Conservation (phyloP, 257 asterid genomes). For the Parsonsia alboflavescens region DNA sequence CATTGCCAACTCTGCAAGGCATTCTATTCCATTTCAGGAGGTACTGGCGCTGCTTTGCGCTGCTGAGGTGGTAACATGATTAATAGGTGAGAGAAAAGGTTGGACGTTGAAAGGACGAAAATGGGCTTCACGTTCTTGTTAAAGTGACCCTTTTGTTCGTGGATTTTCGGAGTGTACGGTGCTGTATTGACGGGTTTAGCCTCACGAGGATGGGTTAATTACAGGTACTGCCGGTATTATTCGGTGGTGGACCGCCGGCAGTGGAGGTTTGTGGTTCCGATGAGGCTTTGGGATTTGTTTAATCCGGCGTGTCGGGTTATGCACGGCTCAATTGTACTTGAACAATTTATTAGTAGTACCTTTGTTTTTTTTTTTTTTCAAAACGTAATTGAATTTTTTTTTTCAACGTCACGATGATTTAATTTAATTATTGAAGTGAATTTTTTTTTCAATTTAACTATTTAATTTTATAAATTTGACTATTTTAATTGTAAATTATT, state of each 20-base stretch:
- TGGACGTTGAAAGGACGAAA: slow-evolving; percentile 29
- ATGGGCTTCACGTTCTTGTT: slow-evolving; percentile 8
- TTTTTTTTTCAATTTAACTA: too few species aligned
- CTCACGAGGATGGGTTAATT: slow-evolving; percentile 2
- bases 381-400: too few species aligned
- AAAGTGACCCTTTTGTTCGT: slow-evolving; percentile 10
- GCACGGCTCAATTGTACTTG: neutral
- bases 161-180: neutral
- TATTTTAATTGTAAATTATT: too few species aligned
- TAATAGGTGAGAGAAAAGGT: slow-evolving; percentile 10
- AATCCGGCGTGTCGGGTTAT: slow-evolving; percentile 22
- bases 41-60: neutral
- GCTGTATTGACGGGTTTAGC: slow-evolving; percentile 4
- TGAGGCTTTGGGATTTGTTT: slow-evolving; percentile 10
- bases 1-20: slow-evolving; percentile 90
- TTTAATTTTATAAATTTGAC: too few species aligned
- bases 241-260: slow-evolving; percentile 3
- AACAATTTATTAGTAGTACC: too few species aligned
- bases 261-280: slow-evolving; percentile 17
- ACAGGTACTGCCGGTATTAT: neutral
- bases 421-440: too few species aligned
- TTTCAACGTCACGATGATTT: too few species aligned
- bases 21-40: slow-evolving; percentile 24
- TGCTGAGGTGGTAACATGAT: slow-evolving; percentile 20
- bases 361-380: too few species aligned